Evolutionary conservation across 148 eudicot species (phyloP).

Genomic region (Polygonum maritimum): DNA sequence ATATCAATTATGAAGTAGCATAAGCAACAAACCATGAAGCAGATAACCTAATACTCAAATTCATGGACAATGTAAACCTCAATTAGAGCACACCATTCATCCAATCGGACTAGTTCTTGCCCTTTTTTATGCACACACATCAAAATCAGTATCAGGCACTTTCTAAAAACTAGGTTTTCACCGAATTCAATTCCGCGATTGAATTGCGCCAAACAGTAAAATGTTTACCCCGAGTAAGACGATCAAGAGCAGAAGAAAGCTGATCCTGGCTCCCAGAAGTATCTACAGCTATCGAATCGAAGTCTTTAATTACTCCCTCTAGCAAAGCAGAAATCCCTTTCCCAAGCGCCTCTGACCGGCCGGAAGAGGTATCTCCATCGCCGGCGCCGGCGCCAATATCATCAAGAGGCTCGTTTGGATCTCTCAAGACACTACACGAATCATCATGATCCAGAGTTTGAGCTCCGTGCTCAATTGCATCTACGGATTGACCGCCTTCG

Average conservation of each 20-base stretch:
- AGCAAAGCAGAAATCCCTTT: constrained; percentile 44
- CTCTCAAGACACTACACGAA: not conserved
- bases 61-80: not conserved
- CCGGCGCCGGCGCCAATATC: not conserved
- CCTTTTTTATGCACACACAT: not conserved
- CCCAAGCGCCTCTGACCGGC: constrained; percentile 25
- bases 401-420: not conserved
- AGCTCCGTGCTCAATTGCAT: not conserved
- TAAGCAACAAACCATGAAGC: not conserved
- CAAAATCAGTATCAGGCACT: not conserved
- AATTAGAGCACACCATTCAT: not conserved
- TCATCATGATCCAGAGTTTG: not conserved
- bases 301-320: constrained; percentile 48
- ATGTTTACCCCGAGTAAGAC: constrained; percentile 56
- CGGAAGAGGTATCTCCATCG: not conserved
- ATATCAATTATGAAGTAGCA: not conserved
- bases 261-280: constrained; percentile 49
- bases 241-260: constrained; percentile 57
- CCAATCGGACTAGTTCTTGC: not conserved
- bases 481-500: not conserved
- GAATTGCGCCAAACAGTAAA: not conserved
- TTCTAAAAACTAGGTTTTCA: not conserved
- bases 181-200: not conserved
- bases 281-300: constrained; percentile 50
- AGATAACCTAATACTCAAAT: not conserved